Evolutionary conservation across 768 basidiomycete genomes (phyloP), one percentile per base, ranked within the genome.

Genomic region (Zangia roseola): DNA sequence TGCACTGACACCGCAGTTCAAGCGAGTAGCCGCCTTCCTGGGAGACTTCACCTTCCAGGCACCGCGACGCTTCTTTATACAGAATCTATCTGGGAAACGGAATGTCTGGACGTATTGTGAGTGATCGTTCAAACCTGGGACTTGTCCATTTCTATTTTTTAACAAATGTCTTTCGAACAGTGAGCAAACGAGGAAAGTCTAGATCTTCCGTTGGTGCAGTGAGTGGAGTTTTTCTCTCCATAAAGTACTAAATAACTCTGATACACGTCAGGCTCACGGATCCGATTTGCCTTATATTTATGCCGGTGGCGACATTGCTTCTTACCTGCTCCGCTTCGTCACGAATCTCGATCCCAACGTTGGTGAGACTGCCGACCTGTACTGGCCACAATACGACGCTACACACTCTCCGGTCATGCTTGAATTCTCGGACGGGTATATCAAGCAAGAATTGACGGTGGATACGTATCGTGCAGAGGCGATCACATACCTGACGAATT

Each of bases 11-110:
- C 74, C 77, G 0, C 71, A 82, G 47, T 80, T 69, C 62, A 82
- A 82, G 54, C 69, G 79, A 2, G 51, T 80, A 6, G 71, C 81
- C 5, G 71, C 80, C 0, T 65, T 81, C 53, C 68, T 71, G 42
- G 81, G 81, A 0, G 81, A 83, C 52, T 61, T 65, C 28, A 65
- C 74, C 3, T 79, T 82, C 64, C 74, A 81, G 47, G 76, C 69
- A 0, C 74, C 80, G 37, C 62, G 79, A 10, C 58, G 79, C 4
- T 75, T 75, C 61, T 69, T 83, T 50, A 54, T 81, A 28, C 57
- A 74, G 25, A 46, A 66, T 20, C 57, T 58, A 5, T 66, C 74
- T 0, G 67, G 62, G 1, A 73, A 67, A 37, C 73, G 72, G 56
- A 67, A 68, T 5, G 68, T 68, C 2, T 81, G 77, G 76, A 30